Base-by-base conservation (phyloP, 2,329 filamentous ascomycete species). In the Pseudogymnoascus sp. region DNA sequence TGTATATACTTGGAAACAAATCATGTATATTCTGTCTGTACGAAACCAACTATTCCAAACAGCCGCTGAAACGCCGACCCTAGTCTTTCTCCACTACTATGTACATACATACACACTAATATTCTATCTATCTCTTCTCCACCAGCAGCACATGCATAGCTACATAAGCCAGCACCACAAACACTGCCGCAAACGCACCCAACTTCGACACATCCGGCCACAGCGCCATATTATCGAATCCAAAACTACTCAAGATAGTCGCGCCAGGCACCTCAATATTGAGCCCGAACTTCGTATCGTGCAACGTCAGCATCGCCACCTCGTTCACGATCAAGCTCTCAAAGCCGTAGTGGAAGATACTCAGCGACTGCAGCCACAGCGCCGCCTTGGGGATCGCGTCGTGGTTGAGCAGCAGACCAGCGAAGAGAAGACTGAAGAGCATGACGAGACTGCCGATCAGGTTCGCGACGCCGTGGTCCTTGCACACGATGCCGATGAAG, bases 261-360 rank as follows among this genome's bases (percentile, higher is more conserved):
- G 93, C 91, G 34, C 94, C 94, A 0, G 94, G 94, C 0, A 99
- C 91, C 59, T 94, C 93, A 65, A 99, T 99, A 70, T 97, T 91
- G 4, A 99, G 83, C 5, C 94, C 94, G 66, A 96, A 97, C 75
- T 97, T 95, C 74, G 94, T 88, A 73, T 99, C 94, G 41, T 95
- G 84, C 25, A 99, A 82, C 0, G 89, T 93, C 43, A 99, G 79
- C 69, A 91, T 90, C 25, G 91, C 86, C 54, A 97, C 95, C 76
- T 99, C 94, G 71, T 97, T 99, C 68, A 99, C 94, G 65, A 97
- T 96, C 12, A 99, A 82, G 1, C 90, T 89, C 78, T 99, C 94
- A 68, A 97, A 97, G 4, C 88, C 93, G 71, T 96, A 99, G 73
- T 99, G 94, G 81, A 99, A 99, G 65, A 99, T 99, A 1, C 92